Conservation (phyloP, 148 eudicot species). For the Fagopyrum tataricum region DNA sequence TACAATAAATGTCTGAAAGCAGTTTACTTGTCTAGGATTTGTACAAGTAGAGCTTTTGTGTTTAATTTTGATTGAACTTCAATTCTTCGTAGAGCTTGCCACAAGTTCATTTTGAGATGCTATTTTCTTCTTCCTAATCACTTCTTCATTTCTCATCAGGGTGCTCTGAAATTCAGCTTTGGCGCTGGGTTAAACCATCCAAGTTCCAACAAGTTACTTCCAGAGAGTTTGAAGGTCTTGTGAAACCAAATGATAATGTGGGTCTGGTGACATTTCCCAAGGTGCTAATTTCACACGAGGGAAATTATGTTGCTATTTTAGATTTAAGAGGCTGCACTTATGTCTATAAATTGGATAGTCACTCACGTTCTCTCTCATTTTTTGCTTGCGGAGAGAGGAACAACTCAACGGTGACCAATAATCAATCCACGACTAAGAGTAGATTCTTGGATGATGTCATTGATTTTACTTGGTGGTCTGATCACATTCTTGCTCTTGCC, state of each 20-base stretch:
- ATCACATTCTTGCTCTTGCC: conserved; percentile 49
- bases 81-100: not conserved
- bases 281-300: conserved; percentile 65
- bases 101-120: not conserved
- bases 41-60: not conserved
- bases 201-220: conserved; percentile 36
- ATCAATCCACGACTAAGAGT: conserved; percentile 21
- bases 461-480: conserved; percentile 98
- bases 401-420: conserved; percentile 16
- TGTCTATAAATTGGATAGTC: conserved; percentile 47
- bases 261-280: conserved; percentile 63
- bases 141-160: conserved; percentile 33
- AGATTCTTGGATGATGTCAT: conserved; percentile 35
- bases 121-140: not conserved
- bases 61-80: not conserved
- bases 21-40: conserved; percentile 3
- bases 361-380: conserved; percentile 32
- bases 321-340: conserved; percentile 63
- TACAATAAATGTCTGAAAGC: not conserved
- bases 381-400: conserved; percentile 29
- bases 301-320: conserved; percentile 61
- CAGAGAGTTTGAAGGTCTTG: conserved; percentile 50
- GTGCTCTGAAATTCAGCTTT: conserved; percentile 52
- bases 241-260: conserved; percentile 38
- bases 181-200: conserved; percentile 44